Percentiles rank a stretch among this genome's conserved stretches.
Conservation (phyloP, 1,139 yeast species). For the Zygosaccharomyces sapae region DNA sequence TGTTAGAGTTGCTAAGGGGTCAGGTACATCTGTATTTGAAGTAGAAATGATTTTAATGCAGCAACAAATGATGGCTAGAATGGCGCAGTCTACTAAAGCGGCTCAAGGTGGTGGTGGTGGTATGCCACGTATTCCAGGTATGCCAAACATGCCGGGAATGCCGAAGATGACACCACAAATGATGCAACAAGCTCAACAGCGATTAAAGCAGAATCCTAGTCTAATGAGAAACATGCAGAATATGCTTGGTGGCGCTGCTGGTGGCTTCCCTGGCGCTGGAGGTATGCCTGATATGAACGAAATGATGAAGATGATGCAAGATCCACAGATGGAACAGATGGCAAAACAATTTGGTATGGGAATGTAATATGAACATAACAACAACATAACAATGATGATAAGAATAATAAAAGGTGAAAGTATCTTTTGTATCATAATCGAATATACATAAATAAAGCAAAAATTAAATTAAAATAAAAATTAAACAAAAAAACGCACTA, state of each 20-base stretch:
- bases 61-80: conserved; percentile 89
- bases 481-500: too few species aligned
- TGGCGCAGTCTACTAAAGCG: conserved; percentile 75
- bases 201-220: conserved; percentile 60
- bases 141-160: conserved; percentile 40
- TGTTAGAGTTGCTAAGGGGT: conserved; percentile 87
- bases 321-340: conserved; percentile 75
- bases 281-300: conserved; percentile 48
- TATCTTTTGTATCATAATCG: too few species aligned
- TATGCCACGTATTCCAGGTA: conserved; percentile 37
- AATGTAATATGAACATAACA: conserved; percentile 16
- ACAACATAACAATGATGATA: not conserved
- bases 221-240: conserved; percentile 57
- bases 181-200: conserved; percentile 47
- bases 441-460: too few species aligned
- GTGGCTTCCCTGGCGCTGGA: conserved; percentile 46
- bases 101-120: conserved; percentile 42
- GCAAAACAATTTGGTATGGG: conserved; percentile 61
- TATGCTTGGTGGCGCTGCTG: conserved; percentile 49
- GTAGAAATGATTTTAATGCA: conserved; percentile 91
- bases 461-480: too few species aligned
- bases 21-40: conserved; percentile 89
- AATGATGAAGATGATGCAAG: conserved; percentile 58
- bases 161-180: conserved; percentile 37
- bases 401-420: not conserved